Conservation (phyloP, 1,139 yeast species). For the Diutina scorzettiae region DNA sequence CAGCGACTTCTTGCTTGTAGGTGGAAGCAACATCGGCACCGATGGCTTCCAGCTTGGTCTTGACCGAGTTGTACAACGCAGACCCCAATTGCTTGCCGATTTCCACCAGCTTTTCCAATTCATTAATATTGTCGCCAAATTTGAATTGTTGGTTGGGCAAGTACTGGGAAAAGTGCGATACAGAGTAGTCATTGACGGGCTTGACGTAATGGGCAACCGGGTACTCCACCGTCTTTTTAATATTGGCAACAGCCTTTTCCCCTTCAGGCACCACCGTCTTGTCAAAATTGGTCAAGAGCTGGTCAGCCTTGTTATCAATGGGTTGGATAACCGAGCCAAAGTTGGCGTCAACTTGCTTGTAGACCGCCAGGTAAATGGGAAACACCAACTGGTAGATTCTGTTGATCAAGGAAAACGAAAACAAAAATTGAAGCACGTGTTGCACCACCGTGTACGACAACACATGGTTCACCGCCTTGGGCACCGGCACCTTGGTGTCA, state of each 20-base stretch:
- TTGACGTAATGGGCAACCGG: conserved; percentile 17
- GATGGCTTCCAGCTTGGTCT: conserved; percentile 2
- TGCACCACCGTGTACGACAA: conserved; percentile 21
- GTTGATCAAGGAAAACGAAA: conserved; percentile 17
- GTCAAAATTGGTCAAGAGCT: conserved; percentile 14
- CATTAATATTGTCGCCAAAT: conserved; percentile 1
- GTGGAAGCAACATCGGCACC: background rate
- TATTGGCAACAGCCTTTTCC: background rate
- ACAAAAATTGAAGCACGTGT: conserved; percentile 14
- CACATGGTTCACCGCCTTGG: conserved; percentile 25
- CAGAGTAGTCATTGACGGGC: conserved; percentile 20
- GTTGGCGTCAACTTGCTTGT: conserved; percentile 15
- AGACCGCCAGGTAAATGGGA: conserved; percentile 12
- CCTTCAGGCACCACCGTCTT: conserved; percentile 9
- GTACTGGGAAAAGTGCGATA: conserved; percentile 19
- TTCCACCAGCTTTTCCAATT: conserved; percentile 3
- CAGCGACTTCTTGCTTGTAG: conserved; percentile 5
- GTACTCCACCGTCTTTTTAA: conserved; percentile 9
- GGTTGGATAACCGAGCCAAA: conserved; percentile 16
- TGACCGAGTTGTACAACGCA: background rate
- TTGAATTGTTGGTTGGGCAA: conserved; percentile 15
- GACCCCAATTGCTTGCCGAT: conserved; percentile 6
- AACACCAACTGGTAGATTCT: conserved; percentile 11
- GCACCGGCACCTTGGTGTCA: conserved; percentile 8
- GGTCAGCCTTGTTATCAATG: conserved; percentile 21